These are phyloP conservation scores for Bauhinia variegata DNA, from an alignment of 306 rosid species.

Conservation along the genomic window DNA sequence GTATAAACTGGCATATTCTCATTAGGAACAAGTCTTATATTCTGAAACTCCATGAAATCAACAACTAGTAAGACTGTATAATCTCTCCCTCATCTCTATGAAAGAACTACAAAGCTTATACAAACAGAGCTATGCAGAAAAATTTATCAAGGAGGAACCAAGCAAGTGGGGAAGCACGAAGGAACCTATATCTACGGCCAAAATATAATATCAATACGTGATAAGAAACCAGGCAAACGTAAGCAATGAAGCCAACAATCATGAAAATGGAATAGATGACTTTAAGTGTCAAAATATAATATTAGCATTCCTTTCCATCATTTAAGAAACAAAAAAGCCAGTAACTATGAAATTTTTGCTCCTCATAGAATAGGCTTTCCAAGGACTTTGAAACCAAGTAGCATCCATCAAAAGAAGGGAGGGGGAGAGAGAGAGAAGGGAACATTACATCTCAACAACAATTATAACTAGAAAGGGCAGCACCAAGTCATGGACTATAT, in stretches of 20 bases:
- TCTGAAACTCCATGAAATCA: too few relatives aligned
- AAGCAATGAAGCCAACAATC: too few relatives aligned
- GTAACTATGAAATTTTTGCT: not conserved
- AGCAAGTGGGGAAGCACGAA: slow-evolving; percentile 12
- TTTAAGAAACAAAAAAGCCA: not conserved
- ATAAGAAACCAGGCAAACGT: too few relatives aligned
- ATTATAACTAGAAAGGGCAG: not conserved
- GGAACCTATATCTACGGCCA: too few relatives aligned
- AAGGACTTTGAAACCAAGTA: too few relatives aligned
- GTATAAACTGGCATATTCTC: slow-evolving; percentile 27
- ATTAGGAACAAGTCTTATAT: slow-evolving; percentile 2
- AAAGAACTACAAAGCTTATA: not conserved
- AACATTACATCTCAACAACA: not conserved
- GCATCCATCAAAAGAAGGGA: too few relatives aligned
- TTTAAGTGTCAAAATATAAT: not conserved
- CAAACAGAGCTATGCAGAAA: slow-evolving; percentile 4
- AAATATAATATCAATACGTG: too few relatives aligned
- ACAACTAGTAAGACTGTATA: too few relatives aligned
- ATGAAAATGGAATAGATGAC: not conserved
- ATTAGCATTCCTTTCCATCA: not conserved
- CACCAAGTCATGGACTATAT: not conserved
- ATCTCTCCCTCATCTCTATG: too few relatives aligned
- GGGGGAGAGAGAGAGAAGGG: too few relatives aligned
- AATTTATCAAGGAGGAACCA: slow-evolving; percentile 1
- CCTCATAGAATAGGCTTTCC: not conserved